Base-by-base conservation (phyloP, 2,329 filamentous ascomycete genomes). In the Aspergillus sp. region DNA sequence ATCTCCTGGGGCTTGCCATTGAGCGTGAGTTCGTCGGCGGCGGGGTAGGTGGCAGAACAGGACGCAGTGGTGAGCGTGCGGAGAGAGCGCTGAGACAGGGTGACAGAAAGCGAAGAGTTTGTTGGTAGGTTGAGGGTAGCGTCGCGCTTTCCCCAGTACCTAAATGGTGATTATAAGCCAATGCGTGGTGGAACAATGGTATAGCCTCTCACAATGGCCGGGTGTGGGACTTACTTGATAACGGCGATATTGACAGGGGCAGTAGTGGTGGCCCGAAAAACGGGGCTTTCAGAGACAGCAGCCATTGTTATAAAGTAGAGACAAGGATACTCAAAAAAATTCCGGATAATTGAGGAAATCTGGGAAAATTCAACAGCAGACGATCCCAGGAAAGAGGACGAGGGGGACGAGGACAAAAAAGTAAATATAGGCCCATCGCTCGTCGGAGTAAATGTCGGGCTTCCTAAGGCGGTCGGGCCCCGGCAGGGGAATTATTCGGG, bases 211-310 rank as follows among this genome's bases (percentile, higher is more conserved):
- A 23, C 37, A 47, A 31, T 61, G 56, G 59, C 44, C 64, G 66
- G 56, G 62, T 61, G 31, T 50, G 57, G 62, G 60, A 62, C 59
- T 60, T 78, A 96, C 90, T 98, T 98, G 80, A 98, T 95, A 57
- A 98, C 93, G 65, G 93, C 93, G 73, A 98, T 98, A 82, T 98
- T 98, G 72, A 98, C 93, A 14, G 93, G 95, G 41, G 95, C 95
- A 63, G 93, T 98, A 59, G 95, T 97, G 81, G 90, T 97, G 67
- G 95, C 91, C 69, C 92, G 89, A 81, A 96, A 93, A 70, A 98
- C 84, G 40, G 77, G 76, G 44, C 69, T 68, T 55, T 76, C 73
- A 41, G 77, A 64, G 55, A 60, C 45, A 62, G 64, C 63, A 41
- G 70, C 68, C 73, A 76, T 76, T 52, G 33, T 68, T n/a, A 8